Conservation (phyloP, 345 rosid genomes). For the Eucalyptus curtisii region DNA sequence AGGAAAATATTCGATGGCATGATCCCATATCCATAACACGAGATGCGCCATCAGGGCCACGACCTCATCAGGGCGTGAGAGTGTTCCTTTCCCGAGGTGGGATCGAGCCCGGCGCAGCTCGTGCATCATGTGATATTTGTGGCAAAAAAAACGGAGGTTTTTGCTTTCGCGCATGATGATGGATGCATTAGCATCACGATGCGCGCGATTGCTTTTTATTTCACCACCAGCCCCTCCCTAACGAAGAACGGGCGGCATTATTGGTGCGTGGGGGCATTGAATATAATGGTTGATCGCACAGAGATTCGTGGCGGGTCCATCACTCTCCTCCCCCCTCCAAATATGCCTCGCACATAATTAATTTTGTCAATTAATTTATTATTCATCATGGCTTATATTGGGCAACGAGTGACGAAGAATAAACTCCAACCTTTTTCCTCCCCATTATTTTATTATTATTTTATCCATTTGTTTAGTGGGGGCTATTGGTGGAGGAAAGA, state of each 20-base stretch:
- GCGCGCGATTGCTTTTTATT: background rate
- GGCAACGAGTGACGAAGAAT: background rate
- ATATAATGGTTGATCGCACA: background rate
- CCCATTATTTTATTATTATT: fast-evolving
- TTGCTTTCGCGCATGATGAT: background rate
- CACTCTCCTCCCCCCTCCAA: background rate
- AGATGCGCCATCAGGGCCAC: background rate
- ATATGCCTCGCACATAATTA: background rate
- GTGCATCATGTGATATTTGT: background rate
- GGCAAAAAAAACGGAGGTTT: background rate
- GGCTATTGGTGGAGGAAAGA: background rate
- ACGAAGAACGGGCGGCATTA: background rate
- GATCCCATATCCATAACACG: background rate
- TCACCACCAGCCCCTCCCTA: background rate
- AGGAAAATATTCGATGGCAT: no score
- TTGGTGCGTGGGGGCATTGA: background rate
- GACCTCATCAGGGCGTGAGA: background rate
- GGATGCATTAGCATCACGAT: background rate
- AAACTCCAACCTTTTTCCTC: background rate
- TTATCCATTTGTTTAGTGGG: background rate
- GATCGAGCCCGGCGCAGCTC: background rate
- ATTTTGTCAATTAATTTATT: background rate
- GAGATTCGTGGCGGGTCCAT: background rate
- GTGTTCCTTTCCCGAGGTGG: background rate
- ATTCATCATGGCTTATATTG: background rate